Evolutionary conservation across 2,329 filamentous ascomycete genomes (phyloP).

Genomic region (Venturiaceae sp.): DNA sequence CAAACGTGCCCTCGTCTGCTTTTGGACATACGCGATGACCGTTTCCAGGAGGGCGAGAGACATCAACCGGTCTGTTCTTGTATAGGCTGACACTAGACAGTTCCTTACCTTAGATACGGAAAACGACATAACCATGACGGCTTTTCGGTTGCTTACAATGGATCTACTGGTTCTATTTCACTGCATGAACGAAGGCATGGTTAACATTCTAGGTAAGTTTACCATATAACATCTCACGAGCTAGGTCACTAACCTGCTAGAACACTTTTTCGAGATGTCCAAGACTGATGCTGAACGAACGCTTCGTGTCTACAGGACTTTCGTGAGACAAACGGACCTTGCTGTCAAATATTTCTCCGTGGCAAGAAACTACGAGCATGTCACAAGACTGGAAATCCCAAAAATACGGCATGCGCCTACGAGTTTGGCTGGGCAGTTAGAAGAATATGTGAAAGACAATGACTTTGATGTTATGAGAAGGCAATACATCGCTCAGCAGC

Average conservation of each 20-base stretch:
- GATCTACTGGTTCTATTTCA: conserved; percentile 87
- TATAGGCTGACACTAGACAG: conserved; percentile 32
- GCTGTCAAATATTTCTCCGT: conserved; percentile 85
- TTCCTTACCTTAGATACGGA: conserved; percentile 81
- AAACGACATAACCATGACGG: conserved; percentile 92
- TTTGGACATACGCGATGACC: too few relatives aligned
- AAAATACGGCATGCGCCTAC: conserved; percentile 96
- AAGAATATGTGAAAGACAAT: conserved; percentile 88
- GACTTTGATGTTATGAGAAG: conserved; percentile 91
- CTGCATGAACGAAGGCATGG: conserved; percentile 92
- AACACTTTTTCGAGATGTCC: conserved; percentile 98
- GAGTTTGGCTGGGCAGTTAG: conserved; percentile 76
- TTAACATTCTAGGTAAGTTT: conserved; percentile 78
- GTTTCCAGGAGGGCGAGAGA: too few relatives aligned
- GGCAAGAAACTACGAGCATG: conserved; percentile 82
- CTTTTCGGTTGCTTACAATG: conserved; percentile 82
- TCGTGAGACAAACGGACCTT: conserved; percentile 83
- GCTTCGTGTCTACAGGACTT: conserved; percentile 83
- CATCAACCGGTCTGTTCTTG: neutral
- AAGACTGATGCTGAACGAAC: conserved; percentile 86
- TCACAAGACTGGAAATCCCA: conserved; percentile 86
- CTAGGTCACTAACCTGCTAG: conserved; percentile 34
- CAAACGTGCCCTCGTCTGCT: too few relatives aligned
- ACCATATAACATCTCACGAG: neutral
- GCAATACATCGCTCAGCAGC: conserved; percentile 84